These are phyloP conservation scores for Leishmania aethiopica DNA, from an alignment of 208 protist species.

Conservation along the genomic window DNA sequence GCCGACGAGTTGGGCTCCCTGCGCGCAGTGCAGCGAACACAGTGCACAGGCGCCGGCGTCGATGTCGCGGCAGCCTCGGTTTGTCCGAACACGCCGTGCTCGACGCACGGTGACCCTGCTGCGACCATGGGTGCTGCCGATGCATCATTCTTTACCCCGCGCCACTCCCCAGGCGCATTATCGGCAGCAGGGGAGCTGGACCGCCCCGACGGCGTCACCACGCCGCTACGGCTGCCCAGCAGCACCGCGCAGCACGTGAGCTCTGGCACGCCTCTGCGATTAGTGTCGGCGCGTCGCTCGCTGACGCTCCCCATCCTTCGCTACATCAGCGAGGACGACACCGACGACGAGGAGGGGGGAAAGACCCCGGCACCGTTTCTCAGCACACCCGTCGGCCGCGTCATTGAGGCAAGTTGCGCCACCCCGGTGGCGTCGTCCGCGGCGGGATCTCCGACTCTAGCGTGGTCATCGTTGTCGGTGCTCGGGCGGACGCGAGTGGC, in stretches of 20 bases:
- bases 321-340: not conserved
- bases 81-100: not conserved
- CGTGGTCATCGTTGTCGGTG: not conserved
- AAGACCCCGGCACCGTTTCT: not conserved
- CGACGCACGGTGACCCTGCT: not conserved
- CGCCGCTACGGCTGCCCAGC: conserved; percentile 1
- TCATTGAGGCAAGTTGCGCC: not conserved
- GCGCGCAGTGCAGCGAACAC: not conserved
- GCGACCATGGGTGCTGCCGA: not conserved
- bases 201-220: not conserved
- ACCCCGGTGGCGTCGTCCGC: not conserved
- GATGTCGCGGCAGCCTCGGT: not conserved
- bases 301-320: not conserved
- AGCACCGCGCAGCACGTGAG: not conserved
- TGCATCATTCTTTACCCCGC: conserved; percentile 2
- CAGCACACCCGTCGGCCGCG: not conserved
- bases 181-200: not conserved
- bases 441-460: not conserved
- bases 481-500: not conserved
- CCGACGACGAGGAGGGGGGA: not conserved
- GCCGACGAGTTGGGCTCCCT: not conserved
- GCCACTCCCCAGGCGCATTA: not conserved
- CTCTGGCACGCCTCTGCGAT: conserved; percentile 1
- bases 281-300: not conserved
- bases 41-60: not conserved